Conservation (phyloP, 495 filamentous ascomycete genomes). For the Daldinia grandis region DNA sequence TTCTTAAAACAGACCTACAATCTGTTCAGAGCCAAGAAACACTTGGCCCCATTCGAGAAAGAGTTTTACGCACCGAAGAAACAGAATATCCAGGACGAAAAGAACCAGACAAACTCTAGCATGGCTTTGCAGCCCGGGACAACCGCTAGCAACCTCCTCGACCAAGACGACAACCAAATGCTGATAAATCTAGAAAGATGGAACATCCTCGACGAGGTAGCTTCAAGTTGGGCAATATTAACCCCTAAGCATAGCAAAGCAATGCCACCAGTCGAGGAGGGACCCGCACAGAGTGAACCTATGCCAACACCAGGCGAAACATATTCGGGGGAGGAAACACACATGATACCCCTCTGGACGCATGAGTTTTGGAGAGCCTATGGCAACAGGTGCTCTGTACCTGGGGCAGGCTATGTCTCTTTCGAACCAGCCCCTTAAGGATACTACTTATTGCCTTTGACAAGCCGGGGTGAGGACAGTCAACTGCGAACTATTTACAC, state of each 20-base stretch:
- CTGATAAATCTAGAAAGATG: conserved; percentile 15
- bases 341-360: conserved; percentile 24
- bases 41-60: not conserved
- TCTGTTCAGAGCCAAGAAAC: conserved; percentile 40
- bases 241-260: not conserved
- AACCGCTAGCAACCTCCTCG: conserved; percentile 13
- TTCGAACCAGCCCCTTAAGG: not conserved
- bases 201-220: conserved; percentile 13
- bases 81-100: not conserved
- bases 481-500: not conserved
- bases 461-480: not conserved
- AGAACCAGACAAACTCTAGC: not conserved
- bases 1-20: conserved; percentile 68
- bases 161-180: conserved; percentile 10
- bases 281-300: not conserved
- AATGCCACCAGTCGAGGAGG: not conserved
- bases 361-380: conserved; percentile 27
- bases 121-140: not conserved
- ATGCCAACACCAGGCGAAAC: conserved; percentile 2
- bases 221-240: not conserved
- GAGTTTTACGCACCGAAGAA: not conserved
- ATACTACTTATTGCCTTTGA: not conserved
- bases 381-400: conserved; percentile 22
- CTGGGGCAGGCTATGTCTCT: conserved; percentile 10
- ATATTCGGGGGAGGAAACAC: conserved; percentile 2